Evolutionary conservation across 495 filamentous ascomycete genomes (phyloP), one percentile per base, ranked within the genome.

Genomic region (Aspergillus egyptiacus): DNA sequence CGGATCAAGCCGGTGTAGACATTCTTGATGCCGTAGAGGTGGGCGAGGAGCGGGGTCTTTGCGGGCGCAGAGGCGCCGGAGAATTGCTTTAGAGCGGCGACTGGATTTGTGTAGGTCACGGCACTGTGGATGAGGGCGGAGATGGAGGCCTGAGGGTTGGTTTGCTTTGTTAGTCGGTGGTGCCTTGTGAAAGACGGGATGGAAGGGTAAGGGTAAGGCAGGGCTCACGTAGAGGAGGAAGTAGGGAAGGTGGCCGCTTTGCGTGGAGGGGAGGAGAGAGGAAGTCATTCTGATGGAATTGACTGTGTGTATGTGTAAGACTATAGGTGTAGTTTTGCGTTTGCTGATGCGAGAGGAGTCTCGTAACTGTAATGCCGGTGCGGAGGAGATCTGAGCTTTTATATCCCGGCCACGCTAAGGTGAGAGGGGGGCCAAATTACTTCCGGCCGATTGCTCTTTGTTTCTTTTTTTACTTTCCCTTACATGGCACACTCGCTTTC

Each of bases 1-100:
- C 63, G 53, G 41, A 66, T 68, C 20, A 60, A 28, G 19, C 48
- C 51, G 2, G 63, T 57, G 50, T 66, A 66, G 22, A 65, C 32
- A 27, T 65, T 68, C 48, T 65, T 60, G 31, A 65, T 31, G 2
- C 63, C 65, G 41, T 68, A 66, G 2, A 68, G 44, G 27, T 57
- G 63, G 4, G 65, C 61, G 14, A 59, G 34, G 14, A 68, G 50
- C 24, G 53, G 42, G n/a, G 50, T 40, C 9, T 55, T 59, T 13
- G 37, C 47, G 19, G 65, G 65, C 3, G 57, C 57, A 9, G 41
- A 11, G 0, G 63, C 48, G n/a, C 65, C 65, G 25, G 58, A 56
- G 45, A 69, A 66, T 28, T 48, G 46, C 3, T 23, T 40, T 7
- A 60, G 43, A 9, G 66, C n/a, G 17, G 45, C 25, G 0, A 48